Evolutionary conservation across 2,329 filamentous ascomycete genomes (phyloP).

Genomic region (Diplodia seriata): DNA sequence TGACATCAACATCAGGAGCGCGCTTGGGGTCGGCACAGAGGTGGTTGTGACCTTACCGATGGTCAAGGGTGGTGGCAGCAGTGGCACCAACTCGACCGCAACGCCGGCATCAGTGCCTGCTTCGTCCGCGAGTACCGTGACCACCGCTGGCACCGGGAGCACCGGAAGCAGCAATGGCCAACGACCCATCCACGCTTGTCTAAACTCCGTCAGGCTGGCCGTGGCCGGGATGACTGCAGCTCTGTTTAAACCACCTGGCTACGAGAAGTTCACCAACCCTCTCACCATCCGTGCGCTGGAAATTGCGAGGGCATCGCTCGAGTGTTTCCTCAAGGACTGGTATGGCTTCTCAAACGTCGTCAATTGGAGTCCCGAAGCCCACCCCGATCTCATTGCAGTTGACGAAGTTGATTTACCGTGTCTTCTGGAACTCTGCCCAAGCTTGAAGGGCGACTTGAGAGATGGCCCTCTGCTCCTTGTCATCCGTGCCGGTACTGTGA

Average conservation of each 20-base stretch:
- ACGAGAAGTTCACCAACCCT: conserved; percentile 11
- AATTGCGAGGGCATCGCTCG: conserved; percentile 3
- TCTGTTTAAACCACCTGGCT: conserved; percentile 30
- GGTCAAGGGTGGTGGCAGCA: conserved; percentile 2
- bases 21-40: conserved; percentile 61
- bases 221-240: conserved; percentile 30
- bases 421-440: conserved; percentile 28
- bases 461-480: conserved; percentile 21
- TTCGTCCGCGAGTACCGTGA: conserved; percentile 31
- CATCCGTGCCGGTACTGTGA: conserved; percentile 12
- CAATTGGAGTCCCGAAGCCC: conserved; percentile 27
- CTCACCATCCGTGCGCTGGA: conserved; percentile 2
- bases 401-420: conserved; percentile 36
- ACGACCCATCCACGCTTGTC: conserved; percentile 35
- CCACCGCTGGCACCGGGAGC: not conserved
- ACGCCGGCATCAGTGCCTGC: conserved; percentile 28
- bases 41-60: conserved; percentile 59
- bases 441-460: not conserved
- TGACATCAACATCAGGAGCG: conserved; percentile 63
- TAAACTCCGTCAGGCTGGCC: conserved; percentile 33
- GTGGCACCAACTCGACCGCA: conserved; percentile 15
- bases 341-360: conserved; percentile 33
- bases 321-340: conserved; percentile 37
- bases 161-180: conserved; percentile 32
- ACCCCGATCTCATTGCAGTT: conserved; percentile 34